Percentiles rank a stretch among this genome's conserved stretches.
Evolutionary conservation across 73 alveolate genomes (phyloP).

Genomic region (Symbiodinium pilosum): DNA sequence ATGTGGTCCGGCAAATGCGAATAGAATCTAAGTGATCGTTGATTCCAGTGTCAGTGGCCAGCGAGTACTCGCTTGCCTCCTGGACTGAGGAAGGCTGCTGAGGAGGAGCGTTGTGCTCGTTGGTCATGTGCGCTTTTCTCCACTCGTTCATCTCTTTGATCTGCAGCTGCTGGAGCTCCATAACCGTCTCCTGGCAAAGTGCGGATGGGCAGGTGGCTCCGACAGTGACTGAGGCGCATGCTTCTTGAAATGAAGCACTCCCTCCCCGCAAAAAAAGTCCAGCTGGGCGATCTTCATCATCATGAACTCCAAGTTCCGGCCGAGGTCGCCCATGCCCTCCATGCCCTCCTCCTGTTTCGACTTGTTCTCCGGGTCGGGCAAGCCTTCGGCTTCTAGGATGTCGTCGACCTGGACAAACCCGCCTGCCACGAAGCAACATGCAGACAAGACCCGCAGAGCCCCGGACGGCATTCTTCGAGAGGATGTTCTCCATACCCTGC

Average conservation of each 20-base stretch:
- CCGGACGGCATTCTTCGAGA: background rate
- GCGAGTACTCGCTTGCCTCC: background rate
- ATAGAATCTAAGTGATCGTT: too few species aligned
- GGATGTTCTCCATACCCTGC: constrained; percentile 13
- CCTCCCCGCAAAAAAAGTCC: background rate
- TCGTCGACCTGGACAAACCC: background rate
- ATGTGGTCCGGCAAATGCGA: too few species aligned
- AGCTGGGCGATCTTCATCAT: constrained; percentile 16
- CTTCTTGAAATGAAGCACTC: background rate
- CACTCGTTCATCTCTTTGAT: constrained; percentile 10
- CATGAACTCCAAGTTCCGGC: constrained; percentile 10
- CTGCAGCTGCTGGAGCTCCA: constrained; percentile 12
- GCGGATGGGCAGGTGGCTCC: background rate
- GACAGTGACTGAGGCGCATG: background rate
- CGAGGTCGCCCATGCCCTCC: constrained; percentile 21
- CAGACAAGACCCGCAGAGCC: background rate
- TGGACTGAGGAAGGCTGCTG: background rate
- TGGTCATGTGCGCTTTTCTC: background rate
- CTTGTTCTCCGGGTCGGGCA: background rate
- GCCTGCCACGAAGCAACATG: background rate
- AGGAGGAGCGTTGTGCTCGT: background rate
- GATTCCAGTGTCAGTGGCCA: too few species aligned
- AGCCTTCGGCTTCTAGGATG: background rate
- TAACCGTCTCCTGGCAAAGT: background rate
- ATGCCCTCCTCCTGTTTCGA: background rate